Evolutionary conservation across 805 yeast species (phyloP).

Genomic region (Sugiyamaella smithiae): DNA sequence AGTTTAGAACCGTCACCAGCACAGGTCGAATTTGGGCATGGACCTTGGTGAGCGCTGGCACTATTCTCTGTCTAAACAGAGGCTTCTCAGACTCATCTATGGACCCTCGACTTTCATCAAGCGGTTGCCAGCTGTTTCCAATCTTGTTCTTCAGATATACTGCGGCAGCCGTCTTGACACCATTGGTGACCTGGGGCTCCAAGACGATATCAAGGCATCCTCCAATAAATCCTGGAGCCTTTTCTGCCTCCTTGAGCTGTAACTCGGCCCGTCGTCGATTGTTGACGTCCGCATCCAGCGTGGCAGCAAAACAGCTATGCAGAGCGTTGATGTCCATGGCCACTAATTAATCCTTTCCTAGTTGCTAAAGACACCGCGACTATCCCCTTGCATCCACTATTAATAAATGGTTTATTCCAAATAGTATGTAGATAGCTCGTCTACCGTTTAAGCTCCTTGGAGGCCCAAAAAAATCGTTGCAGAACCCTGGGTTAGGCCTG

Average conservation of each 20-base stretch:
- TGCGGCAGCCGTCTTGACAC: constrained; percentile 68
- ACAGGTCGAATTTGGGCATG: constrained; percentile 38
- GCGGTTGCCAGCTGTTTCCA: constrained; percentile 56
- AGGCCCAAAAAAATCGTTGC: not conserved
- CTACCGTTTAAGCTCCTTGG: too few relatives aligned
- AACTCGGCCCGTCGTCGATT: constrained; percentile 67
- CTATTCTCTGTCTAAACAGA: constrained; percentile 62
- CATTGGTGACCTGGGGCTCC: constrained; percentile 48
- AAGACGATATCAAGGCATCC: constrained; percentile 77
- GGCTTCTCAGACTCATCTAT: constrained; percentile 75
- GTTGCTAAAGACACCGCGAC: not conserved
- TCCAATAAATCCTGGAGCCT: constrained; percentile 68
- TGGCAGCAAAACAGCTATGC: constrained; percentile 74
- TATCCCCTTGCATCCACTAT: too few relatives aligned
- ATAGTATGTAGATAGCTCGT: not conserved
- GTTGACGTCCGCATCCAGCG: constrained; percentile 63
- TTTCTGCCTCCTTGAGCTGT: constrained; percentile 55
- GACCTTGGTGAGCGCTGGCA: constrained; percentile 55
- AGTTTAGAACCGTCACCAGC: constrained; percentile 45
- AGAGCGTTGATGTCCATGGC: constrained; percentile 66
- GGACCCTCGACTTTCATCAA: constrained; percentile 31
- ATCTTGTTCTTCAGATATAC: constrained; percentile 79
- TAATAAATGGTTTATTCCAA: too few relatives aligned
- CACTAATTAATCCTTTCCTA: not conserved
- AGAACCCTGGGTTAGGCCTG: not conserved